Evolutionary conservation across 371 early-diverging fungal species (phyloP).

Genomic region (Syncephalastrum sp.): DNA sequence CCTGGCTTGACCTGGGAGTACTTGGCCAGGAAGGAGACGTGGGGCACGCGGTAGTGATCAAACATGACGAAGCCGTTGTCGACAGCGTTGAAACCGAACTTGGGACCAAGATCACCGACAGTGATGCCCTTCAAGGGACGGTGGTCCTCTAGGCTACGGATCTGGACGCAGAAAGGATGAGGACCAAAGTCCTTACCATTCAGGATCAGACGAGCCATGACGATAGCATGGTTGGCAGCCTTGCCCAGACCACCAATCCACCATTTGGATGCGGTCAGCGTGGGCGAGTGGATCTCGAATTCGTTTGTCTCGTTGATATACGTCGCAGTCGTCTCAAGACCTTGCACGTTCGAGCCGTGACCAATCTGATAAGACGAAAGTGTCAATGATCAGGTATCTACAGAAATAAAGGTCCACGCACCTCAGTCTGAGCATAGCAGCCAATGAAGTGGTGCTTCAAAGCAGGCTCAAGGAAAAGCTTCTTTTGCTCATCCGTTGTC

Average conservation of each 20-base stretch:
- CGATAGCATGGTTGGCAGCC: constrained; percentile 77
- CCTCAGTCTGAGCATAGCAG: constrained; percentile 85
- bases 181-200: constrained; percentile 80
- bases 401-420: constrained; percentile 7
- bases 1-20: constrained; percentile 68
- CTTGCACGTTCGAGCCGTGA: constrained; percentile 83
- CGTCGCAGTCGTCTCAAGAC: constrained; percentile 89
- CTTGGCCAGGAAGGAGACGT: constrained; percentile 76
- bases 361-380: constrained; percentile 38
- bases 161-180: constrained; percentile 87
- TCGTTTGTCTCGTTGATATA: constrained; percentile 77
- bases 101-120: constrained; percentile 90
- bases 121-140: constrained; percentile 77
- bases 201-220: constrained; percentile 85
- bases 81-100: constrained; percentile 79
- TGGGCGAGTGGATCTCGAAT: constrained; percentile 85
- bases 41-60: constrained; percentile 77
- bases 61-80: constrained; percentile 88
- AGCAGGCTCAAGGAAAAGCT: constrained; percentile 73
- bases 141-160: constrained; percentile 79
- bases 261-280: constrained; percentile 81
- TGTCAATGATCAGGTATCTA: background rate
- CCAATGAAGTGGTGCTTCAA: constrained; percentile 77
- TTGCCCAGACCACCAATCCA: constrained; percentile 87
- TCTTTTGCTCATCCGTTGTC: constrained; percentile 77